phyloP scores from a whole-genome alignment of 176 grass and related monocot genomes.

The Musa troglodytarum region DNA sequence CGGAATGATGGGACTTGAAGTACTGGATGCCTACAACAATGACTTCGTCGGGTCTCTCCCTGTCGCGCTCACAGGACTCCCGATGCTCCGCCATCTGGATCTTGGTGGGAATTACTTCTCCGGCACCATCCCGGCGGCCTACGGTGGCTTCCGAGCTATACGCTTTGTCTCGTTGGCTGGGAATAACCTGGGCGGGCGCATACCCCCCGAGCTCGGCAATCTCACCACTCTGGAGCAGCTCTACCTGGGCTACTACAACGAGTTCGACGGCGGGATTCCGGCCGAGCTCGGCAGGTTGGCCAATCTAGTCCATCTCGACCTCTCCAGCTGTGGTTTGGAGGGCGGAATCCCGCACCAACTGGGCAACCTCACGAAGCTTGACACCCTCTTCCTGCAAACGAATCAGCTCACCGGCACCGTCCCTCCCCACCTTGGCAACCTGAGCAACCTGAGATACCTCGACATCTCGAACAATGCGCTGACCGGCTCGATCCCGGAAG shows the following conservation, averaged over 20 bases:
- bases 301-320: slow-evolving; percentile 52
- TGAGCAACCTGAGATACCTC: slow-evolving; percentile 58
- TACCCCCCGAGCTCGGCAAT: slow-evolving; percentile 64
- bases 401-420: slow-evolving; percentile 47
- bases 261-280: slow-evolving; percentile 57
- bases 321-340: slow-evolving; percentile 68
- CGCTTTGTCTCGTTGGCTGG: slow-evolving; percentile 20
- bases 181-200: slow-evolving; percentile 33
- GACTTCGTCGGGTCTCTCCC: slow-evolving; percentile 68
- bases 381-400: slow-evolving; percentile 81
- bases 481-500: slow-evolving; percentile 54
- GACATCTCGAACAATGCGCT: slow-evolving; percentile 88
- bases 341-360: slow-evolving; percentile 53
- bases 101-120: slow-evolving; percentile 90
- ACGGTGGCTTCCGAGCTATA: slow-evolving; percentile 58
- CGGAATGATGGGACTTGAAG: slow-evolving; percentile 35
- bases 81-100: slow-evolving; percentile 56
- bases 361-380: slow-evolving; percentile 45
- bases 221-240: slow-evolving; percentile 49
- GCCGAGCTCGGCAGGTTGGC: slow-evolving; percentile 51
- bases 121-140: slow-evolving; percentile 48
- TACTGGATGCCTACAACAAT: slow-evolving; percentile 83
- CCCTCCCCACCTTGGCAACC: slow-evolving; percentile 49
- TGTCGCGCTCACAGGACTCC: slow-evolving; percentile 29
- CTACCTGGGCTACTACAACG: slow-evolving; percentile 86